Base-by-base conservation (phyloP, 2,329 filamentous ascomycete species). In the Alternaria metachromatica region DNA sequence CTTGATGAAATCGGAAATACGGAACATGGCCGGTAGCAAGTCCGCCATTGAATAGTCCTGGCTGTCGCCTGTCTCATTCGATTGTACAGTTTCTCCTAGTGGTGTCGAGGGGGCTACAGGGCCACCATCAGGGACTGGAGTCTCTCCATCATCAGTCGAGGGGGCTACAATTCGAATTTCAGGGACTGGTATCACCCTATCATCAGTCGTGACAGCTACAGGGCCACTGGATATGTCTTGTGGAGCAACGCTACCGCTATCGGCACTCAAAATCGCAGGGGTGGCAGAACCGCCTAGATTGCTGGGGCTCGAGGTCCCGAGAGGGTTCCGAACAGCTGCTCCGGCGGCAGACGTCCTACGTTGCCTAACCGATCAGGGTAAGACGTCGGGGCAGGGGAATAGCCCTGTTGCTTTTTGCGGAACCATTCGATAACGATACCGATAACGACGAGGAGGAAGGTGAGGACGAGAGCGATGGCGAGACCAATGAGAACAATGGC, bases 401-500 rank as follows among this genome's bases (percentile, higher is more conserved):
- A 96, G 54, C 93, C 93, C 77, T 95, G 91, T 53, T 89, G 87
- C 82, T 87, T 90, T 82, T 93, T 91, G 72, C 92, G 88, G 64
- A 91, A 84, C 64, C 92, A 88, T 81, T 96, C 92, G 61, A 94
- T 85, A 48, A 92, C 75, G 65, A 96, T 88, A 67, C 93, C 93
- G 20, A 87, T 87, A 54, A 92, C 85, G 57, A 96, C 92, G 56
- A 96, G 85, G 49, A 95, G 82, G 79, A 95, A 90, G 73, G 93
- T 92, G 64, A 95, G 82, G 26, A 85, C 92, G 2, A 96, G 87
- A 1, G 93, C 87, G 63, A 96, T 92, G 60, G 89, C 93, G 37
- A 96, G 87, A 20, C 88, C 89, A 68, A 96, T 95, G 12, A 96
- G 87, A 43, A 96, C 91, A 59, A 96, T 86, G 66, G 93, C 92